These are phyloP conservation scores for Hemerocallis citrina DNA, from an alignment of 106 monocot species.

Conservation along the genomic window DNA sequence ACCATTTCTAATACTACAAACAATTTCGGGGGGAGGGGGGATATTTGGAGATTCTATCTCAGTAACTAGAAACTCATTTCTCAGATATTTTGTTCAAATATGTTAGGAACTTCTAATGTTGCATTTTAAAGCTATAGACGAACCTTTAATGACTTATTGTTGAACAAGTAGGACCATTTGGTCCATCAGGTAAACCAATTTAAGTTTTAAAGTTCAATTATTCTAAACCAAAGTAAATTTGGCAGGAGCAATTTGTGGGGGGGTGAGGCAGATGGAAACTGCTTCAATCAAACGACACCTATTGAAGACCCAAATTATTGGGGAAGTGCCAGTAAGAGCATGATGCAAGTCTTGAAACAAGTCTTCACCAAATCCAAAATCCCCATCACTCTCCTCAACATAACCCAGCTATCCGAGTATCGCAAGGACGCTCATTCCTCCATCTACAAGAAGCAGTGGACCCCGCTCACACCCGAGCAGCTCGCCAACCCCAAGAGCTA, in stretches of 20 bases:
- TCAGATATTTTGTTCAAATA: neutral
- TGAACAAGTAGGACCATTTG: neutral
- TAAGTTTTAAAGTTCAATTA: neutral
- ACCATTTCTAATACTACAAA: no score
- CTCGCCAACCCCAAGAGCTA: conserved; percentile 53
- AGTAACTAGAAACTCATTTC: neutral
- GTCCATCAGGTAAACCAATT: neutral
- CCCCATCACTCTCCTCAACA: conserved; percentile 48
- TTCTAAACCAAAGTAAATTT: neutral
- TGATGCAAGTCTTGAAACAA: conserved; percentile 48
- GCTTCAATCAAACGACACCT: conserved; percentile 65
- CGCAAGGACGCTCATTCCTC: conserved; percentile 80
- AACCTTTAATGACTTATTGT: no score
- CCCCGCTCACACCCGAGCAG: conserved; percentile 54
- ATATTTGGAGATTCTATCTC: neutral
- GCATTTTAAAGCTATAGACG: neutral
- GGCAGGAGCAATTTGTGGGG: conserved; percentile 60
- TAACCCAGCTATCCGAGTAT: conserved; percentile 71
- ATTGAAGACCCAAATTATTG: conserved; percentile 45
- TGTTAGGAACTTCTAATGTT: neutral
- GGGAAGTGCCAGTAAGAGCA: conserved; percentile 53
- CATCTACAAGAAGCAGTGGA: conserved; percentile 74
- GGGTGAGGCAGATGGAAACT: conserved; percentile 51
- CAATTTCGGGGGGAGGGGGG: no score
- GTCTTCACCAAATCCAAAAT: conserved; percentile 32